These are phyloP conservation scores for Biscogniauxia marginata DNA, from an alignment of 2,329 filamentous ascomycete genomes.

Conservation along the genomic window DNA sequence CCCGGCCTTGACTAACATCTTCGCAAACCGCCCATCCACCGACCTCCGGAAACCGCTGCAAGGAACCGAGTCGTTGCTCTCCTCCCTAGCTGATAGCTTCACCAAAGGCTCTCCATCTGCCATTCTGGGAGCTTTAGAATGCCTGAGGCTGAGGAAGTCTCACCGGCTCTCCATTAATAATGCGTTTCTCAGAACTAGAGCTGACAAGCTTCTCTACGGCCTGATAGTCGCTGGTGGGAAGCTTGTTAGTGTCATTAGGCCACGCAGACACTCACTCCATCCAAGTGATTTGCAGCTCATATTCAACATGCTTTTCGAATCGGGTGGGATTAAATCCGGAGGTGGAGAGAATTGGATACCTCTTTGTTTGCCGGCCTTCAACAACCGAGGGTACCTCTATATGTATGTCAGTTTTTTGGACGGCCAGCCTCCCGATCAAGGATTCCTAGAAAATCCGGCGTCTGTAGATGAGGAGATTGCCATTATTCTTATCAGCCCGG, in stretches of 20 bases:
- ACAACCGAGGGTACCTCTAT: slow-evolving; percentile 93
- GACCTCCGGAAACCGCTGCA: slow-evolving; percentile 87
- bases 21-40: slow-evolving; percentile 86
- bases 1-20: slow-evolving; percentile 81
- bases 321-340: slow-evolving; percentile 83
- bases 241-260: slow-evolving; percentile 91
- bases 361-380: slow-evolving; percentile 92
- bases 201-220: slow-evolving; percentile 82
- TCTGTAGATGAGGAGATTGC: slow-evolving; percentile 79
- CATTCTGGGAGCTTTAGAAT: slow-evolving; percentile 86
- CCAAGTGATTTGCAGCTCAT: slow-evolving; percentile 94
- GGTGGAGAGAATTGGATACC: slow-evolving; percentile 97
- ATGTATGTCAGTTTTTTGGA: slow-evolving; percentile 99
- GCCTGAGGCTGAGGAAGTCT: slow-evolving; percentile 85
- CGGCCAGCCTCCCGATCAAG: slow-evolving; percentile 47
- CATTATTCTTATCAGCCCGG: slow-evolving; percentile 85
- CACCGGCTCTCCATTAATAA: slow-evolving; percentile 86
- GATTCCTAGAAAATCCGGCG: slow-evolving; percentile 47
- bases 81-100: slow-evolving; percentile 90
- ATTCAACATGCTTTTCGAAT: slow-evolving; percentile 99
- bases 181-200: slow-evolving; percentile 74
- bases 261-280: slow-evolving; percentile 91
- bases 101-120: slow-evolving; percentile 88
- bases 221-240: slow-evolving; percentile 89
- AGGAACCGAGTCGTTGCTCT: slow-evolving; percentile 87